Evolutionary conservation across 345 rosid species (phyloP).

Genomic region (Cardamine occulta): DNA sequence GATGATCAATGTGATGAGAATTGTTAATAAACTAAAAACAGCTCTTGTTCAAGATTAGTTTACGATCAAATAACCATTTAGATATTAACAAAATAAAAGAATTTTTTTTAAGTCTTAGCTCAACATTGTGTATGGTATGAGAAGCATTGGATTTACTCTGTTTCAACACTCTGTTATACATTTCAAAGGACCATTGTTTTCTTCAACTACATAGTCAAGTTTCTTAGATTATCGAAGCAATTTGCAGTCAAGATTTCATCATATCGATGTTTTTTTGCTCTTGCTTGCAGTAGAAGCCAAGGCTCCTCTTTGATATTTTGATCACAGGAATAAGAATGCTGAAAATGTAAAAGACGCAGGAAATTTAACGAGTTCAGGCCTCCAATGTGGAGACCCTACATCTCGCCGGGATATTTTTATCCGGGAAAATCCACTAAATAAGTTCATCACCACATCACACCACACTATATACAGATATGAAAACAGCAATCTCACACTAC

Average conservation of each 20-base stretch:
- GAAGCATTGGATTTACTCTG: neutral
- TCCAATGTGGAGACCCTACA: no score
- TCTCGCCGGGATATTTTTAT: no score
- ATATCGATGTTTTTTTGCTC: neutral
- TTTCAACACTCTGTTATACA: neutral
- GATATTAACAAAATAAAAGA: neutral
- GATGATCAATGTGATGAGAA: conserved; percentile 33
- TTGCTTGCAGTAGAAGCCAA: neutral
- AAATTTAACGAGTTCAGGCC: neutral
- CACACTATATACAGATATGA: neutral
- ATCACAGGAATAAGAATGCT: neutral
- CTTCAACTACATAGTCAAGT: conserved; percentile 52
- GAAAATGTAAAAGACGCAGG: neutral
- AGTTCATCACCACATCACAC: no score
- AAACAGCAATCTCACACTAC: no score
- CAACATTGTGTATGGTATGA: neutral
- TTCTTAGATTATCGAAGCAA: neutral
- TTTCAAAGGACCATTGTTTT: neutral
- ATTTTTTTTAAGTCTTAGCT: neutral
- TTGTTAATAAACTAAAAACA: conserved; percentile 18
- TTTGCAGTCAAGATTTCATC: neutral
- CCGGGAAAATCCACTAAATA: no score
- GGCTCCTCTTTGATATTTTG: neutral
- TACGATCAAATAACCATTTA: neutral
- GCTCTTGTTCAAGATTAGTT: neutral